Percentiles rank a stretch among this genome's conserved stretches.
Evolutionary conservation across 805 yeast species (phyloP).

Genomic region (Suhomyces prunicola): DNA sequence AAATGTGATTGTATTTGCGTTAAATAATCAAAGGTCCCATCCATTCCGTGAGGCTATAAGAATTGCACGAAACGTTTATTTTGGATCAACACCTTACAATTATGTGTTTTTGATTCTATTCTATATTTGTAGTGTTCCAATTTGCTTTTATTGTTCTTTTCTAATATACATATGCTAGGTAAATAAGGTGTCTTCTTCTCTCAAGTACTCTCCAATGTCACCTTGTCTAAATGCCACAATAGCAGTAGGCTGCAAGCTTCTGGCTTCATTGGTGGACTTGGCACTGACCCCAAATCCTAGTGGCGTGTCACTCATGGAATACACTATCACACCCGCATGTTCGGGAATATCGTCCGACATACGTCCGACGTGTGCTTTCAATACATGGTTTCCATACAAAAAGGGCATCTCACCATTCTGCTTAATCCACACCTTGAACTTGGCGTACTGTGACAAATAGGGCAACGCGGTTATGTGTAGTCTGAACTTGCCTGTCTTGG

Average conservation of each 20-base stretch:
- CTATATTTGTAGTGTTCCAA: no score
- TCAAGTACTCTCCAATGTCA: constrained; percentile 94
- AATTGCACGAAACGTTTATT: no score
- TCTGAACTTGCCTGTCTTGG: constrained; percentile 95
- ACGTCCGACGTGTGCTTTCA: constrained; percentile 94
- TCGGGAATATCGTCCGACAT: constrained; percentile 98
- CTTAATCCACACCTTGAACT: constrained; percentile 94
- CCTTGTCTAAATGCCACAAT: constrained; percentile 96
- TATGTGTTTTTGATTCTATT: no score
- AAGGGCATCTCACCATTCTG: constrained; percentile 98
- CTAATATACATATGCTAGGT: constrained; percentile 43
- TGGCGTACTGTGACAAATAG: constrained; percentile 80
- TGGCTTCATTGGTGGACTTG: constrained; percentile 83
- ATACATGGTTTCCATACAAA: constrained; percentile 90
- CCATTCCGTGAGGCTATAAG: no score
- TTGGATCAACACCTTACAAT: no score
- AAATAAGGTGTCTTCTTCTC: constrained; percentile 96
- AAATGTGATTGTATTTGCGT: no score
- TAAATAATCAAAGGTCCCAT: no score
- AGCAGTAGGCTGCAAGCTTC: constrained; percentile 86
- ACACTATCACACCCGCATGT: constrained; percentile 92
- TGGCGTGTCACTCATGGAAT: constrained; percentile 88
- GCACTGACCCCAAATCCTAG: constrained; percentile 95
- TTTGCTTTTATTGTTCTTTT: not conserved
- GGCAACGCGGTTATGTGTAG: constrained; percentile 90